Conservation (phyloP, 495 filamentous ascomycete species). For the Pyronema omphalodes region DNA sequence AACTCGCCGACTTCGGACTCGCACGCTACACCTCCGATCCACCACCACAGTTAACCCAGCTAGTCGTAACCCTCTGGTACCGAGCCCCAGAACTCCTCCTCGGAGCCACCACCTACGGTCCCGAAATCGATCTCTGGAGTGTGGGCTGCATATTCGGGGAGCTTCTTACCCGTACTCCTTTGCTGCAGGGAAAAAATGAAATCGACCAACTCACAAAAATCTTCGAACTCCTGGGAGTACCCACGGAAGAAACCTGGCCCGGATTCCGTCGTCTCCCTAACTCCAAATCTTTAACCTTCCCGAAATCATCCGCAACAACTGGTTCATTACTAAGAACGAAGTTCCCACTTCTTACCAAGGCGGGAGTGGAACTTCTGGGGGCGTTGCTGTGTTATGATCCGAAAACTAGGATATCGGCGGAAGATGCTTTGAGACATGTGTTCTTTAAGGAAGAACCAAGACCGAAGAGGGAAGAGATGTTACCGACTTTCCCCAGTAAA, state of each 20-base stretch:
- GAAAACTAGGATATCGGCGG: conserved; percentile 44
- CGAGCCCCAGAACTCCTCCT: conserved; percentile 79
- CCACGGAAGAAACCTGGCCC: conserved; percentile 73
- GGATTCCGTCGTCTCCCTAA: conserved; percentile 76
- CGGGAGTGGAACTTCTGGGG: conserved; percentile 51
- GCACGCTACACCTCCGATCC: conserved; percentile 77
- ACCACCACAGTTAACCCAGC: conserved; percentile 65
- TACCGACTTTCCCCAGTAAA: conserved; percentile 84
- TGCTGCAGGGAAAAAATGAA: conserved; percentile 86
- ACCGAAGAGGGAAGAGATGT: conserved; percentile 70
- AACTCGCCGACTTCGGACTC: conserved; percentile 97
- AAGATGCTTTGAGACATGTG: conserved; percentile 49
- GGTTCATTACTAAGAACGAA: conserved; percentile 41
- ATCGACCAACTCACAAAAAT: conserved; percentile 63
- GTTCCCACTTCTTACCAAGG: conserved; percentile 64
- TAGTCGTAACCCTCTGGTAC: conserved; percentile 97
- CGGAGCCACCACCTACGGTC: conserved; percentile 56
- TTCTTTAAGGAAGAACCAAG: conserved; percentile 84
- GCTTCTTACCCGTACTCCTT: conserved; percentile 61
- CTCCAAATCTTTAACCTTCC: conserved; percentile 66
- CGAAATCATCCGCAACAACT: conserved; percentile 28
- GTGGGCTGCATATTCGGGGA: conserved; percentile 94
- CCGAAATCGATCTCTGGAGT: conserved; percentile 83
- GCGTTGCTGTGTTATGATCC: conserved; percentile 62
- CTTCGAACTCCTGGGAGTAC: conserved; percentile 80